Base-by-base conservation (phyloP, 2,329 filamentous ascomycete species). In the Westerdykella sp. region DNA sequence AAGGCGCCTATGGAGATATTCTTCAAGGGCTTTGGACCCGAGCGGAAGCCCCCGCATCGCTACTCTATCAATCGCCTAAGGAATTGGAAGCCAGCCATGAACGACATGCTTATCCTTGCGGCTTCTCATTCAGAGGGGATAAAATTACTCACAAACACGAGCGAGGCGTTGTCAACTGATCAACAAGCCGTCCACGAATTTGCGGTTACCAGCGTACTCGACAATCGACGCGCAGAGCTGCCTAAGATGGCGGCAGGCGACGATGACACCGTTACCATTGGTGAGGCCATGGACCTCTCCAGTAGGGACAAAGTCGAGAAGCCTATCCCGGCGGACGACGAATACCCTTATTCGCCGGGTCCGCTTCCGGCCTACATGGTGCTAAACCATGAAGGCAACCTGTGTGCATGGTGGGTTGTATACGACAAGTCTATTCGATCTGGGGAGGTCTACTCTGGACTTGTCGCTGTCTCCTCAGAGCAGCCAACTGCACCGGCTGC, bases 351-450 rank as follows among this genome's bases (percentile, higher is more conserved):
- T 56, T 94, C 89, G 4, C 77, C 83, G 0, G 82, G 80, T 1
- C 91, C 93, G 11, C 69, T 97, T 7, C 93, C 93, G 5, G 87
- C 83, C 10, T 74, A 95, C 34, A 84, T 93, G 75, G 77, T 88
- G 23, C 73, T 98, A 13, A 97, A 94, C 47, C 84, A 95, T 52
- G 87, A 96, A 58, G 93, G 93, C 50, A 71, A 95, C 9, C 73
- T 98, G 13, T 81, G 80, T 37, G 78, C 82, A 11, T 98, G 91
- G 89, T 96, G 91, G 87, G 70, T 97, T 35, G 78, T 97, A 15
- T 96, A 96, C 68, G 80, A 85, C 30, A 88, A 94, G 34, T 89
- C 91, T 2, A 82, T 98, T 48, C 80, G 83, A 46, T 74, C 83
- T 54, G 83, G 83, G 3, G 80, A 79, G 6, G 78, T 80, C 0